Conservation (phyloP, 2,329 filamentous ascomycete species). For the Beauveria sp. region DNA sequence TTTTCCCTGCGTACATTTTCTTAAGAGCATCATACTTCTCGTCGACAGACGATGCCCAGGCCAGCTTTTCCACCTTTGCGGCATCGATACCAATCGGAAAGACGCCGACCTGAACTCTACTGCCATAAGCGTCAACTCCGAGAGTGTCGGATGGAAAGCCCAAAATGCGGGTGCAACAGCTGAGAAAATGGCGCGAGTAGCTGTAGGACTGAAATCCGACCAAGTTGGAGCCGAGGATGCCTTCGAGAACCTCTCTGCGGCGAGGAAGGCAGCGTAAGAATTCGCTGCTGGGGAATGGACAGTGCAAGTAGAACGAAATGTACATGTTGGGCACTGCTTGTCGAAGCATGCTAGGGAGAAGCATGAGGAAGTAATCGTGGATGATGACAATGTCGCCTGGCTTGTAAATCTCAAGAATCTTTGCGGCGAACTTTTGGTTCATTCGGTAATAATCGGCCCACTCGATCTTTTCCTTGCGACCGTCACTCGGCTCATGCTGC, state of each 20-base stretch:
- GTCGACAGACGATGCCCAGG: constrained; percentile 63
- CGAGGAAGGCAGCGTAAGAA: constrained; percentile 83
- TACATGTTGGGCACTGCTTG: constrained; percentile 83
- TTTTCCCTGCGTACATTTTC: constrained; percentile 77
- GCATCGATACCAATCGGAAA: constrained; percentile 94
- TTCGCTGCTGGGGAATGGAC: constrained; percentile 92
- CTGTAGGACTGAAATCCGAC: constrained; percentile 94
- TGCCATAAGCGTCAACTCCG: constrained; percentile 82
- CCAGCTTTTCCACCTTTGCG: constrained; percentile 65
- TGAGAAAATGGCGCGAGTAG: constrained; percentile 90
- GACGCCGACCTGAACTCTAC: constrained; percentile 82
- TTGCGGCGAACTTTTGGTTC: constrained; percentile 87
- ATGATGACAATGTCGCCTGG: constrained; percentile 88
- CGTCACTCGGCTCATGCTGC: constrained; percentile 82
- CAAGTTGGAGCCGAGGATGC: constrained; percentile 84
- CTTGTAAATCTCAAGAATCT: constrained; percentile 81
- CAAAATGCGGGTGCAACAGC: constrained; percentile 84
- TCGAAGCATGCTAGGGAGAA: constrained; percentile 81
- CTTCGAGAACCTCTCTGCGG: constrained; percentile 83
- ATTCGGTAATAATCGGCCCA: constrained; percentile 92
- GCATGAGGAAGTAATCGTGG: constrained; percentile 88
- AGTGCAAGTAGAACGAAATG: constrained; percentile 90
- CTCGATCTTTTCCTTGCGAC: constrained; percentile 68
- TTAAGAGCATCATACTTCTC: constrained; percentile 66
- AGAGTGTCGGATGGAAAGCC: constrained; percentile 82